Percentiles rank a stretch among this genome's conserved stretches.
Conservation (phyloP, 805 yeast species). For the Saccharomycopsis sp. region DNA sequence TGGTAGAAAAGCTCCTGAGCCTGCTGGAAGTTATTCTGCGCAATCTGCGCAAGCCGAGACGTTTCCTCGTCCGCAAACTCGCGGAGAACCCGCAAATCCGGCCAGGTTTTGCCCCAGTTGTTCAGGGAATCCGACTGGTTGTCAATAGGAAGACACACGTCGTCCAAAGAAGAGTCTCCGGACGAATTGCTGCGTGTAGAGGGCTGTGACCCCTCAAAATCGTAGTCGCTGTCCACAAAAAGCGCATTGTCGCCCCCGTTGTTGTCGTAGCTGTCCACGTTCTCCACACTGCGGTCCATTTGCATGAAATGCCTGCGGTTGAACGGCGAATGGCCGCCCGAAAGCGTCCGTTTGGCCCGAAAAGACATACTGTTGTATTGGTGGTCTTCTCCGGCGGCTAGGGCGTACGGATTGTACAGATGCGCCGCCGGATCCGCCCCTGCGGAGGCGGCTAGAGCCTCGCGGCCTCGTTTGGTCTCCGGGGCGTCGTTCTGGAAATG, state of each 20-base stretch:
- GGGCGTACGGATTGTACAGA: not conserved
- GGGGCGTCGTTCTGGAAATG: not conserved
- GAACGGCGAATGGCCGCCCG: not conserved
- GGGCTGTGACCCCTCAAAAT: constrained; percentile 16
- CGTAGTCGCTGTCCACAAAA: constrained; percentile 18
- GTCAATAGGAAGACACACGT: constrained; percentile 85
- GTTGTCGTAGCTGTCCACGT: not conserved
- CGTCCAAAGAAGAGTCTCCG: constrained; percentile 72
- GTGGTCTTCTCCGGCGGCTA: not conserved
- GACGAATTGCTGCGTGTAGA: constrained; percentile 9
- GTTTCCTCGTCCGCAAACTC: constrained; percentile 55
- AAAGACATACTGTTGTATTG: constrained; percentile 9
- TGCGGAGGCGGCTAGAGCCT: too few relatives aligned
- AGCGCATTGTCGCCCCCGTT: not conserved
- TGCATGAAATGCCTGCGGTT: not conserved
- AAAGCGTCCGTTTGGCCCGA: constrained; percentile 10
- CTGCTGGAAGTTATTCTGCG: constrained; percentile 6
- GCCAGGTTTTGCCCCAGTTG: constrained; percentile 23
- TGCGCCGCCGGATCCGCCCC: not conserved
- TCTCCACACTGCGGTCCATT: not conserved
- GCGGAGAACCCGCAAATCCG: constrained; percentile 11
- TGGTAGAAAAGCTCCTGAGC: constrained; percentile 6
- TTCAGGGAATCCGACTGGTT: not conserved
- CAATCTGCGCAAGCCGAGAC: constrained; percentile 33
- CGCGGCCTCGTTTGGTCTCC: not conserved